Conservation (phyloP, 371 early-diverging fungal genomes). For the Capillidium heterosporum region DNA sequence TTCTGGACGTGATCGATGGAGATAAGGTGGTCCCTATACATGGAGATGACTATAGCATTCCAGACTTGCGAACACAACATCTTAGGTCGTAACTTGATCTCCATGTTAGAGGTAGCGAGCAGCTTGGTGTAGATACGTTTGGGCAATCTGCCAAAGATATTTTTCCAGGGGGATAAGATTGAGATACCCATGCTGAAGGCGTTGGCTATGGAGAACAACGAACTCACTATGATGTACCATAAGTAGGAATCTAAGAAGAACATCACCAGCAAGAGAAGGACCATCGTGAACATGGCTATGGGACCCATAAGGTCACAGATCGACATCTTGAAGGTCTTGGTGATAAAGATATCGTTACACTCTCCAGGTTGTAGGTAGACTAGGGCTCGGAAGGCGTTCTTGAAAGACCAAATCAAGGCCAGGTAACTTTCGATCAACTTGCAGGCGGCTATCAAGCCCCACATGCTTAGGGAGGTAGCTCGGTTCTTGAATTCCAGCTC, state of each 20-base stretch:
- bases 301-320: constrained; percentile 30
- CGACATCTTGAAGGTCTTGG: constrained; percentile 27
- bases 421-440: constrained; percentile 72
- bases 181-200: constrained; percentile 70
- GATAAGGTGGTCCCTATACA: constrained; percentile 72
- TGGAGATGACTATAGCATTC: constrained; percentile 73
- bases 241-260: constrained; percentile 82
- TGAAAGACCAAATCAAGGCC: constrained; percentile 64
- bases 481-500: constrained; percentile 48
- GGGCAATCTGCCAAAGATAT: constrained; percentile 66
- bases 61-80: constrained; percentile 65
- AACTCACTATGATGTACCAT: constrained; percentile 82
- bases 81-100: constrained; percentile 54
- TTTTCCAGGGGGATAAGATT: constrained; percentile 77
- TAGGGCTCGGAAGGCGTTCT: constrained; percentile 33
- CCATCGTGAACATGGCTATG: constrained; percentile 58
- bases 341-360: constrained; percentile 4
- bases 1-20: constrained; percentile 60
- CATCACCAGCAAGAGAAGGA: constrained; percentile 52
- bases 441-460: constrained; percentile 55
- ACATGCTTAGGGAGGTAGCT: constrained; percentile 53
- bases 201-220: constrained; percentile 55
- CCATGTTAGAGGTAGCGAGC: constrained; percentile 50
- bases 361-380: constrained; percentile 14
- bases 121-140: constrained; percentile 69